Conservation (phyloP, 495 filamentous ascomycete species). For the Bathelium albidoporum region DNA sequence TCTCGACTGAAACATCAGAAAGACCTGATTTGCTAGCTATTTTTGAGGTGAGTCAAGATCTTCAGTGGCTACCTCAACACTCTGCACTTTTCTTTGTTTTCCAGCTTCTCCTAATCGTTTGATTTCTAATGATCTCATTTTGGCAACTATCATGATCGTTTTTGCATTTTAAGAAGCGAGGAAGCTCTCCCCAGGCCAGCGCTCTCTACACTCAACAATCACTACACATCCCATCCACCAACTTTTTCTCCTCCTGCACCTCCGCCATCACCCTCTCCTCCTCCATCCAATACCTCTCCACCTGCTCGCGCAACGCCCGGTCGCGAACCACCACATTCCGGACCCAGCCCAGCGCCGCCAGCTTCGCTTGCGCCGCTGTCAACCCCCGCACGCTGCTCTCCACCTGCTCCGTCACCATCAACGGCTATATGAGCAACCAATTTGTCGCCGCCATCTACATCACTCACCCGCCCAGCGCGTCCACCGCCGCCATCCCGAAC, state of each 20-base stretch:
- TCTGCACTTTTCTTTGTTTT: background rate
- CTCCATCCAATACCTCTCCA: constrained; percentile 50
- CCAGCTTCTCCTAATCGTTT: background rate
- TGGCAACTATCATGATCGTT: background rate
- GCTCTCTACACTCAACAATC: background rate
- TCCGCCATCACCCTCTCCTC: constrained; percentile 30
- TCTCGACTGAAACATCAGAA: background rate
- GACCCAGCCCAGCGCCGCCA: constrained; percentile 44
- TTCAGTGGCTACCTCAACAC: background rate
- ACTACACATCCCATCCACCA: constrained; percentile 44
- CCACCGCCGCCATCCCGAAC: constrained; percentile 47
- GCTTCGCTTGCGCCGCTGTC: constrained; percentile 38
- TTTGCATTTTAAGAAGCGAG: background rate
- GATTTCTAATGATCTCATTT: background rate
- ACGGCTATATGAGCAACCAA: constrained; percentile 49
- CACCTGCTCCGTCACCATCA: constrained; percentile 40
- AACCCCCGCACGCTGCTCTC: constrained; percentile 34
- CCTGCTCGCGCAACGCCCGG: constrained; percentile 39
- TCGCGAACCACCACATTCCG: constrained; percentile 52
- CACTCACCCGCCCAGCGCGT: constrained; percentile 48
- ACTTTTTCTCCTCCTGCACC: constrained; percentile 43
- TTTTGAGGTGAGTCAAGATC: too few species aligned
- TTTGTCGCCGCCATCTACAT: constrained; percentile 71
- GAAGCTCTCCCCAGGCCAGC: background rate
- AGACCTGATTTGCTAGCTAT: background rate